Base-by-base conservation (phyloP, 2,329 filamentous ascomycete genomes). In the Colletotrichum spaethianum region DNA sequence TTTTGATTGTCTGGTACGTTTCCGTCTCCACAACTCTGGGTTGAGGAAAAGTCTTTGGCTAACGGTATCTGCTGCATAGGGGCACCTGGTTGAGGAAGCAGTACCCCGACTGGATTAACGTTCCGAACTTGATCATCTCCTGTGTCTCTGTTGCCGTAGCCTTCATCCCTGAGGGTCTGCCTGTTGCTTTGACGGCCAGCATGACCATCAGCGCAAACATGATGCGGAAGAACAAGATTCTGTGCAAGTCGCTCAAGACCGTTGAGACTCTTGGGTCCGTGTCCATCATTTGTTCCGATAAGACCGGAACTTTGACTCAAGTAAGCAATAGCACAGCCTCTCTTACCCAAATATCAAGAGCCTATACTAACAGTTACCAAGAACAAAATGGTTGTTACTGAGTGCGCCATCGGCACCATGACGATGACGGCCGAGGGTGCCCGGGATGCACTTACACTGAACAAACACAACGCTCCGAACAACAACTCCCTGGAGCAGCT, bases 171-270 rank as follows among this genome's bases (percentile, higher is more conserved):
- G 93, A 94, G 80, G 92, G 92, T 7, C 83, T 94, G 0, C 92
- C 92, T 0, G 91, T 94, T 62, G 92, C 92, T 0, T 82, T 94
- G 44, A 92, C 92, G 0, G 89, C 91, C 1, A 92, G 90, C 23
- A 84, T 95, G 74, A 94, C 93, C 0, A 95, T 95, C 71, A 92
- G 90, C 1, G 93, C 93, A 26, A 93, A 92, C 74, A 87, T 93
- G 75, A 94, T 95, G 93, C 87, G 87, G 74, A 91, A 92, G 82
- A 92, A 94, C 80, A 92, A 93, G 78, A 91, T 95, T 53, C 86
- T 95, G 11, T 94, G 93, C 89, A 95, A 95, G 82, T 93, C 91
- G 0, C 85, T 95, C 57, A 93, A 93, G 82, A 94, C 93, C 0
- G 92, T 94, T 0, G 93, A 94, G 81, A 94, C 93, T 0, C 86